A percentile compares a stretch with the other conserved stretches of the same genome.
These are phyloP conservation scores for Penicillium waksmanii DNA, from an alignment of 495 filamentous ascomycete species.

Conservation along the genomic window DNA sequence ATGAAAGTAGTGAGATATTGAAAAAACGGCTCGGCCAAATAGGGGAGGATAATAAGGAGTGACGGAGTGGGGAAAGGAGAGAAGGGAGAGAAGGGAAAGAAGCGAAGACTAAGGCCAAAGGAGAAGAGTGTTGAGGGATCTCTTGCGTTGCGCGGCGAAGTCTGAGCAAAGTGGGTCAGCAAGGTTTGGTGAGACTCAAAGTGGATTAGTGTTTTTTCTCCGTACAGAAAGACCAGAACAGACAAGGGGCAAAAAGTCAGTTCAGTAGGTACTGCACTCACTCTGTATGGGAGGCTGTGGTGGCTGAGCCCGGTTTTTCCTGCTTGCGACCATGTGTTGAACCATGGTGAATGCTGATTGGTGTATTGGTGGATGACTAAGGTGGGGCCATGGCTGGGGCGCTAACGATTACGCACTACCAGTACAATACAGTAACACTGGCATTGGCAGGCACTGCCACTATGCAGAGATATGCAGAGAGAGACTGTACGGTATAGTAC, in stretches of 20 bases:
- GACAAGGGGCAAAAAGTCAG: constrained; percentile 8
- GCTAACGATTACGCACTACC: constrained; percentile 6
- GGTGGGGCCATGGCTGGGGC: constrained; percentile 2
- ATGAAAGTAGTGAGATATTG: constrained; percentile 2
- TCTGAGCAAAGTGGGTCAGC: too few relatives aligned
- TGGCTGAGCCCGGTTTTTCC: constrained; percentile 29
- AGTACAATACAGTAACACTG: not conserved
- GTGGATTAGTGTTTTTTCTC: too few relatives aligned
- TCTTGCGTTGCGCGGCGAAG: too few relatives aligned
- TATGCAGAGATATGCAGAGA: too few relatives aligned
- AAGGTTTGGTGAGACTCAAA: too few relatives aligned
- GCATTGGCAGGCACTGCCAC: not conserved
- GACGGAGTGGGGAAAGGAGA: constrained; percentile 23
- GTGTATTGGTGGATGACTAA: not conserved
- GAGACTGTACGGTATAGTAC: not conserved
- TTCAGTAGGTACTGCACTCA: too few relatives aligned
- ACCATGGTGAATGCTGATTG: constrained; percentile 2
- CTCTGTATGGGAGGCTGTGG: constrained; percentile 8
- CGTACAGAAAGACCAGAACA: too few relatives aligned
- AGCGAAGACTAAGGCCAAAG: constrained; percentile 17
- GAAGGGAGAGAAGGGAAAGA: constrained; percentile 7
- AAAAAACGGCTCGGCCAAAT: constrained; percentile 11
- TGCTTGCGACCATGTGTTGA: not conserved
- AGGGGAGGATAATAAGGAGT: constrained; percentile 31
- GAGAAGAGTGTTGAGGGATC: constrained; percentile 16